phyloP scores from a whole-genome alignment of 768 basidiomycete species.

The Podaxis pistillaris region DNA sequence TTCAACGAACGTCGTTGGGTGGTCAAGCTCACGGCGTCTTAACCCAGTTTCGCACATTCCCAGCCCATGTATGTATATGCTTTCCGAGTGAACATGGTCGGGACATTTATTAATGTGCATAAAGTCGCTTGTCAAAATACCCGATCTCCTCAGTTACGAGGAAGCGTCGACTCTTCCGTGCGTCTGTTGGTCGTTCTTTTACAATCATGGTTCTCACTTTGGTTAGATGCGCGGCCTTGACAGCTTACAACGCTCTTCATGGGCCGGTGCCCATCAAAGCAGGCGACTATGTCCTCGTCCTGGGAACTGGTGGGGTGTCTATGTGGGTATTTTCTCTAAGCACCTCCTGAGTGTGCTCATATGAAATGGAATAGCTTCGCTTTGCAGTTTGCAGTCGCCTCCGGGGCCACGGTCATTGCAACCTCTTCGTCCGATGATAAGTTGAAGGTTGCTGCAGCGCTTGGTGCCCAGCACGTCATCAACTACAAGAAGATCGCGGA shows the following conservation, averaged over 20 bases:
- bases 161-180: slow-evolving; percentile 13
- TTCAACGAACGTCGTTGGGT: slow-evolving; percentile 38
- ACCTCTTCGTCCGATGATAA: slow-evolving; percentile 71
- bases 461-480: slow-evolving; percentile 56
- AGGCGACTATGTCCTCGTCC: slow-evolving; percentile 56
- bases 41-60: slow-evolving; percentile 49
- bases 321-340: slow-evolving; percentile 31
- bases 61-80: slow-evolving; percentile 10
- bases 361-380: slow-evolving; percentile 38
- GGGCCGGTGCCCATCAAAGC: slow-evolving; percentile 50
- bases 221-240: slow-evolving; percentile 54
- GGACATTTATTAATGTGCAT: not conserved
- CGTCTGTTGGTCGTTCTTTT: not conserved
- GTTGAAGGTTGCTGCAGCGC: slow-evolving; percentile 45
- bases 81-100: not conserved
- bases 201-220: not conserved
- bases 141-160: slow-evolving; percentile 45
- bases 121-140: slow-evolving; percentile 49
- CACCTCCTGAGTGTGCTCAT: slow-evolving; percentile 10
- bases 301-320: slow-evolving; percentile 58
- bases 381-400: slow-evolving; percentile 57
- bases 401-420: slow-evolving; percentile 62
- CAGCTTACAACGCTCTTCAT: slow-evolving; percentile 59
- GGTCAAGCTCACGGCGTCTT: slow-evolving; percentile 50
- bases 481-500: slow-evolving; percentile 59